A percentile compares a stretch with the other conserved stretches of the same genome.
Evolutionary conservation across 2,329 filamentous ascomycete genomes (phyloP).

Genomic region (Plectosphaerella plurivora): DNA sequence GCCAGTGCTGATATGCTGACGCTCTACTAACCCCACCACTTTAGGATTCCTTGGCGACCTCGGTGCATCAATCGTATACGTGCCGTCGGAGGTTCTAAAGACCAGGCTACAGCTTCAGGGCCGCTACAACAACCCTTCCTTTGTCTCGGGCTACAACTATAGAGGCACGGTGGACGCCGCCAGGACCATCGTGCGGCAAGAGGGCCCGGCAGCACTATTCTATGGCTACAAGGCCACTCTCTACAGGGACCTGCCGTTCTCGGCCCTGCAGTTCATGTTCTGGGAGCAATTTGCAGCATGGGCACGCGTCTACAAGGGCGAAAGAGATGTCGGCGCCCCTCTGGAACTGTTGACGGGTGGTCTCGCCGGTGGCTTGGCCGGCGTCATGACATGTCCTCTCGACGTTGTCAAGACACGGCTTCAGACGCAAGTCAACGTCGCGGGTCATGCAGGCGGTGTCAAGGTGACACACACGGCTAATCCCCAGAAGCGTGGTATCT

Average conservation of each 20-base stretch:
- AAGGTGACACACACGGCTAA: slow-evolving; percentile 19
- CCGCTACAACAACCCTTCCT: slow-evolving; percentile 90
- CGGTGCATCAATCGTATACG: slow-evolving; percentile 87
- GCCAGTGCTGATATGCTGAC: not conserved
- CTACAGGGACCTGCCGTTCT: slow-evolving; percentile 91
- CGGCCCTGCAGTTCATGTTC: slow-evolving; percentile 94
- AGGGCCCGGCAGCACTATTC: slow-evolving; percentile 84
- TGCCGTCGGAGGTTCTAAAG: slow-evolving; percentile 95
- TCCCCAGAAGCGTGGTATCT: slow-evolving; percentile 68
- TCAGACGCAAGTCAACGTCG: slow-evolving; percentile 71
- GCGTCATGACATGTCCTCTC: slow-evolving; percentile 89
- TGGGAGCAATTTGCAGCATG: slow-evolving; percentile 89
- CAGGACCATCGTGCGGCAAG: slow-evolving; percentile 75
- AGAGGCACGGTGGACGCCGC: slow-evolving; percentile 78
- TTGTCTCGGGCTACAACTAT: slow-evolving; percentile 95
- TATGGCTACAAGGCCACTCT: slow-evolving; percentile 97
- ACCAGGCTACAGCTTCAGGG: slow-evolving; percentile 95
- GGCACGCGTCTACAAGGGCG: slow-evolving; percentile 74
- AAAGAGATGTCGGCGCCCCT: slow-evolving; percentile 77
- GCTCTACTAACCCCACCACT: not conserved
- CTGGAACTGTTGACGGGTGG: slow-evolving; percentile 88
- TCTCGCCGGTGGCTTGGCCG: slow-evolving; percentile 85
- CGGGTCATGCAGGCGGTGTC: slow-evolving; percentile 7
- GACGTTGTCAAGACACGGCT: slow-evolving; percentile 97
- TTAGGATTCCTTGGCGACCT: slow-evolving; percentile 88